A percentile compares a stretch with the other conserved stretches of the same genome.
phyloP scores from a whole-genome alignment of 1,284 basidiomycete species.

The Mycena sp. region DNA sequence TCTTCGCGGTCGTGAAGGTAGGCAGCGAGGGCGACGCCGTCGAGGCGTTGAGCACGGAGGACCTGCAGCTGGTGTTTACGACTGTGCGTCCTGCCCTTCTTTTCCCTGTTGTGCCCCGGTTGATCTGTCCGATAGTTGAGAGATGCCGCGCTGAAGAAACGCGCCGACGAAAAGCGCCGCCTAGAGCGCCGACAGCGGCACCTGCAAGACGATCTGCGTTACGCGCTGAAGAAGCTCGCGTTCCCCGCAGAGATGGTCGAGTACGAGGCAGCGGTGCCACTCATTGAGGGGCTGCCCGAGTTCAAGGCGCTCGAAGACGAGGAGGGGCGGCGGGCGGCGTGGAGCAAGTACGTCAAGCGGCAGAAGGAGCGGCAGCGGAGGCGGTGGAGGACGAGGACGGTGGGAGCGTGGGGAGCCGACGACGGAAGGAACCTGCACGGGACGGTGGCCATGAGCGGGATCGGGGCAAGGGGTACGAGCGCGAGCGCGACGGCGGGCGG shows the following conservation, averaged over 20 bases:
- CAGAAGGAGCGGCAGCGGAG: constrained; percentile 89
- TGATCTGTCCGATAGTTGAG: constrained; percentile 63
- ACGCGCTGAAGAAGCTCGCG: constrained; percentile 91
- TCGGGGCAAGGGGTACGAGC: constrained; percentile 46
- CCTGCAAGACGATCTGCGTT: constrained; percentile 94
- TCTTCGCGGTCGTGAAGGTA: constrained; percentile 64
- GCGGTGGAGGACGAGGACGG: constrained; percentile 82
- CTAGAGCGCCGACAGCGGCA: constrained; percentile 88
- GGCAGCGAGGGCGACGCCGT: constrained; percentile 53
- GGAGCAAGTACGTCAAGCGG: constrained; percentile 85
- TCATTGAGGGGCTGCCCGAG: constrained; percentile 84
- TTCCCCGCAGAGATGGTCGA: constrained; percentile 70
- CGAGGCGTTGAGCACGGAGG: constrained; percentile 58
- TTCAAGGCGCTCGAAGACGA: constrained; percentile 87
- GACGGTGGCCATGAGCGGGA: no score
- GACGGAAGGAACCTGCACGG: constrained; percentile 74
- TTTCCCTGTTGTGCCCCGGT: neutral
- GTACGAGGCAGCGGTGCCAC: constrained; percentile 65
- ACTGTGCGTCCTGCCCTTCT: constrained; percentile 59
- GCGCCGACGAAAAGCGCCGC: constrained; percentile 83
- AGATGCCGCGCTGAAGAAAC: constrained; percentile 73
- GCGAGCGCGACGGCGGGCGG: constrained; percentile 42
- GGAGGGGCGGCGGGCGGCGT: constrained; percentile 81
- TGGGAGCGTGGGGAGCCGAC: constrained; percentile 73
- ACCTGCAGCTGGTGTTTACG: constrained; percentile 69